phyloP scores from a whole-genome alignment of 768 basidiomycete species.

The Lanmaoa rubissima region DNA sequence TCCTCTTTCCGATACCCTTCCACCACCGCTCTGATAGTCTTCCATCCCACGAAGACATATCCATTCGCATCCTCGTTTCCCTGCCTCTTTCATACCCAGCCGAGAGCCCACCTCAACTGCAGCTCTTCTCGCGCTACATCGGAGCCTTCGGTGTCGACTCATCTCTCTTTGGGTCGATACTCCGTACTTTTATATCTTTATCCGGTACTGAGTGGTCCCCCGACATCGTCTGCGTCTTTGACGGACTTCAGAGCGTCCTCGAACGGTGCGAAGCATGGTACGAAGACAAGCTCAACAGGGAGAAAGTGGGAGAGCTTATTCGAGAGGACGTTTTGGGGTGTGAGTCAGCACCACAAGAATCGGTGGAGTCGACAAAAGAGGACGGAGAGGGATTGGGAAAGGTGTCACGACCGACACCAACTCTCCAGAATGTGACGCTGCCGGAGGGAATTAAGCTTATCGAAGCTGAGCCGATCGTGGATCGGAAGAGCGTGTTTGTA shows the following conservation, averaged over 20 bases:
- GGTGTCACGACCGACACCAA: background rate
- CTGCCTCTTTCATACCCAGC: conserved; percentile 62
- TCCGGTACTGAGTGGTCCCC: conserved; percentile 75
- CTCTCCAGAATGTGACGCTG: conserved; percentile 27
- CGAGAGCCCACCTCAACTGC: conserved; percentile 72
- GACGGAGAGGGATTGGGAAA: conserved; percentile 1
- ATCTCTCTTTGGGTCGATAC: conserved; percentile 68
- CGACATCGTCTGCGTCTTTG: conserved; percentile 80
- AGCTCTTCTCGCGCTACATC: conserved; percentile 81
- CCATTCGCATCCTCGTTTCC: conserved; percentile 56
- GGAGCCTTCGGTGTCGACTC: conserved; percentile 77
- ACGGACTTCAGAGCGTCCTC: conserved; percentile 75
- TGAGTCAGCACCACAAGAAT: conserved; percentile 12
- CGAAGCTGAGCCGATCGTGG: conserved; percentile 76
- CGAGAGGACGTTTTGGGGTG: conserved; percentile 49
- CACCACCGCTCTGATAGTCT: conserved; percentile 37
- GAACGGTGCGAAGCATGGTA: conserved; percentile 73
- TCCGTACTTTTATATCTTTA: conserved; percentile 78
- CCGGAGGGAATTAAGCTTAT: conserved; percentile 66
- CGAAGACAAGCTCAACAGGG: conserved; percentile 55
- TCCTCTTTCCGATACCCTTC: background rate
- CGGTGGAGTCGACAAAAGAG: background rate
- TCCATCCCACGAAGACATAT: conserved; percentile 50
- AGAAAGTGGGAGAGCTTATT: conserved; percentile 52
- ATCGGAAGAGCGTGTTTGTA: conserved; percentile 83